Evolutionary conservation across 2,329 filamentous ascomycete species (phyloP).

Genomic region (Pseudogymnoascus sp.): DNA sequence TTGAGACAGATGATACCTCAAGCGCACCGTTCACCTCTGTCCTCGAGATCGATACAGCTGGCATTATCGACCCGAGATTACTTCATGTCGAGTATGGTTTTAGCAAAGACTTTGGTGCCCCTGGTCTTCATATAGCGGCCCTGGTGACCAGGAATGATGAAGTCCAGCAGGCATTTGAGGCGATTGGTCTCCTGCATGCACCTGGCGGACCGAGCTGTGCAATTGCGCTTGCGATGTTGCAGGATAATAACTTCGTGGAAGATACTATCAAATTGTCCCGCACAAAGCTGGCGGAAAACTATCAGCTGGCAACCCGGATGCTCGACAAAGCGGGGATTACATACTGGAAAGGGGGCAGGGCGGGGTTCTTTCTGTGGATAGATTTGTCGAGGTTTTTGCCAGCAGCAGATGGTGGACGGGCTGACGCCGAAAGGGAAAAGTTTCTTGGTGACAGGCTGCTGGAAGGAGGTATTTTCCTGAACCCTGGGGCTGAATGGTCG

Average conservation of each 20-base stretch:
- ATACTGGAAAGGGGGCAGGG: constrained; percentile 39
- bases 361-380: constrained; percentile 50
- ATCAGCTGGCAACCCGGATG: constrained; percentile 31
- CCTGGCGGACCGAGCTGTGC: constrained; percentile 37
- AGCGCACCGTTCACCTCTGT: constrained; percentile 41
- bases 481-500: constrained; percentile 39
- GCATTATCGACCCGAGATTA: constrained; percentile 37
- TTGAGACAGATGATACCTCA: constrained; percentile 24
- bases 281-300: constrained; percentile 32
- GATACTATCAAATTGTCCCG: constrained; percentile 36
- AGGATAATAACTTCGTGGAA: constrained; percentile 37
- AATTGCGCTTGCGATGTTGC: constrained; percentile 37
- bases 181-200: constrained; percentile 39
- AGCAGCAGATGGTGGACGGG: constrained; percentile 13
- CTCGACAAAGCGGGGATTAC: constrained; percentile 35
- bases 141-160: constrained; percentile 26
- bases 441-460: constrained; percentile 27
- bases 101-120: constrained; percentile 35
- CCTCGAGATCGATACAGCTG: constrained; percentile 36
- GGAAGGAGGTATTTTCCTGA: constrained; percentile 42
- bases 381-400: constrained; percentile 40
- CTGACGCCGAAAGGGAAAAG: constrained; percentile 11
- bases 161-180: constrained; percentile 30
- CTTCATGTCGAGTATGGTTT: constrained; percentile 34
- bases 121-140: constrained; percentile 35